phyloP scores from a whole-genome alignment of 2,329 filamentous ascomycete species.

The Pseudogymnoascus sp. region DNA sequence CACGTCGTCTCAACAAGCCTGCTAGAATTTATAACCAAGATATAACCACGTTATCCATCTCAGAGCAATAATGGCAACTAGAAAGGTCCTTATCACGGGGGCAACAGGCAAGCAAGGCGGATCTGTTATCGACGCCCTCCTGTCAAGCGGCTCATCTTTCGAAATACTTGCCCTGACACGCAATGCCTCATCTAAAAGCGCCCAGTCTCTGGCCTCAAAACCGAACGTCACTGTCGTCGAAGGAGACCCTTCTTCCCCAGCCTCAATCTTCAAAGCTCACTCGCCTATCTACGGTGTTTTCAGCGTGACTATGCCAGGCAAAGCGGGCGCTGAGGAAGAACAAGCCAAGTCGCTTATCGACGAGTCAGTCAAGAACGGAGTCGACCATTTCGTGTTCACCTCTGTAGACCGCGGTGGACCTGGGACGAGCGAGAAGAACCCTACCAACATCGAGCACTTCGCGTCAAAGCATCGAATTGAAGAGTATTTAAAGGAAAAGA shows the following conservation, averaged over 20 bases:
- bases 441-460: conserved; percentile 49
- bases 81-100: conserved; percentile 31
- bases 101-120: conserved; percentile 37
- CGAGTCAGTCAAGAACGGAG: conserved; percentile 44
- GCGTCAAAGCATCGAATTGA: conserved; percentile 48
- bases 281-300: conserved; percentile 46
- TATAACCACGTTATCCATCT: background rate
- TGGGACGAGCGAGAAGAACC: conserved; percentile 36
- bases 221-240: conserved; percentile 45
- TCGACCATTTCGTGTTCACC: conserved; percentile 56
- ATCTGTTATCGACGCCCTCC: conserved; percentile 29
- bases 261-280: conserved; percentile 40
- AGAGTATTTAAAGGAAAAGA: conserved; percentile 42
- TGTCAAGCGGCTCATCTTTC: conserved; percentile 24
- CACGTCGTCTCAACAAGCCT: background rate
- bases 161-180: conserved; percentile 49
- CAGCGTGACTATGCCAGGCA: conserved; percentile 33
- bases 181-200: conserved; percentile 36
- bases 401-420: conserved; percentile 55
- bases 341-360: conserved; percentile 50
- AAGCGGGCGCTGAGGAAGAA: conserved; percentile 38
- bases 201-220: conserved; percentile 37
- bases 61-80: background rate
- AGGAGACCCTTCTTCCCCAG: conserved; percentile 43
- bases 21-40: background rate